Evolutionary conservation across 2,329 filamentous ascomycete genomes (phyloP).

Genomic region (Aspergillus awamori): DNA sequence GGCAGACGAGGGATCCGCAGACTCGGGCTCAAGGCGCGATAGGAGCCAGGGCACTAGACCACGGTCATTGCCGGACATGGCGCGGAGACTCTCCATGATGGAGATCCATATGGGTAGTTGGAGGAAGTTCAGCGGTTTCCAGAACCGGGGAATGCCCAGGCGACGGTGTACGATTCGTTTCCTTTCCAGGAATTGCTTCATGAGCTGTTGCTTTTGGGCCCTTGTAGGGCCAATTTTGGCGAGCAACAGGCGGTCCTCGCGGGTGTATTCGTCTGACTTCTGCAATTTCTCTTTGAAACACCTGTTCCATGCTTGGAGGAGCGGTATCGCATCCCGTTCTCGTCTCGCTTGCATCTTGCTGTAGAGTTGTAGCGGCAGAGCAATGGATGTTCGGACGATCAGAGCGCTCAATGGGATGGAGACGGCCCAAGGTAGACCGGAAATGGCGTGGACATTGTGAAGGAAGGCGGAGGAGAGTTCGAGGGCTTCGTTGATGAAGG

Average conservation of each 20-base stretch:
- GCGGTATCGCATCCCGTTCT: constrained; percentile 48
- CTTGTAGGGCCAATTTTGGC: constrained; percentile 10
- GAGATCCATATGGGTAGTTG: constrained; percentile 52
- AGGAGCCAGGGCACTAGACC: constrained; percentile 47
- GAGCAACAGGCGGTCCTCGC: constrained; percentile 15
- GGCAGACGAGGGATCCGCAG: constrained; percentile 19
- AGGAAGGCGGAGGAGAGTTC: constrained; percentile 51
- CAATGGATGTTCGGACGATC: constrained; percentile 51
- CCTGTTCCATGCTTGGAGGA: constrained; percentile 42
- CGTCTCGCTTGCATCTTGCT: constrained; percentile 43
- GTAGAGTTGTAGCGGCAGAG: constrained; percentile 52
- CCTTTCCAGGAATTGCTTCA: constrained; percentile 28
- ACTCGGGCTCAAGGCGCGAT: constrained; percentile 25
- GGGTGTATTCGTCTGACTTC: neutral
- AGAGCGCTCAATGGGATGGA: constrained; percentile 60
- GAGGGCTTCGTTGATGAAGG: constrained; percentile 48
- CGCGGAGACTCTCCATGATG: constrained; percentile 52
- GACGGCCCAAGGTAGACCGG: constrained; percentile 56
- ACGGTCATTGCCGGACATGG: constrained; percentile 48
- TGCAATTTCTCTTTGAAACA: constrained; percentile 19
- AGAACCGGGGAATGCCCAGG: constrained; percentile 40
- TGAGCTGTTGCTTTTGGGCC: constrained; percentile 14
- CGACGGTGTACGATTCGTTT: constrained; percentile 35
- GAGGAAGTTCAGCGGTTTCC: constrained; percentile 36
- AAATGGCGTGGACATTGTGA: constrained; percentile 53